These are phyloP conservation scores for Pachyrhizus erosus DNA, from an alignment of 306 rosid species.

Conservation along the genomic window DNA sequence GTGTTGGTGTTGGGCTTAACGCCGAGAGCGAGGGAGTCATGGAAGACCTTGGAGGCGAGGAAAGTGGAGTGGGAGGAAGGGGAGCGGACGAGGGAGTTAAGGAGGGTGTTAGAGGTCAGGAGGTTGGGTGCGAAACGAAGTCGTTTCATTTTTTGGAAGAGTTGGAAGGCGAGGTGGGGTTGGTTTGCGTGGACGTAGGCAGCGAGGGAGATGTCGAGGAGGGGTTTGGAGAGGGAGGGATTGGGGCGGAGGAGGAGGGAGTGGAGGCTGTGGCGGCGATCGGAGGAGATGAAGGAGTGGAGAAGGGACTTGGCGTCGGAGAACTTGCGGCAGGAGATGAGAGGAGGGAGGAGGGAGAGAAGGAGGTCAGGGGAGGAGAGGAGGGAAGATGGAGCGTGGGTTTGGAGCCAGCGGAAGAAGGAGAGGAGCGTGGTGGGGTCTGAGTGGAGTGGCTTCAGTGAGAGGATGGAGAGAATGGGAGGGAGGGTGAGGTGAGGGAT, in stretches of 20 bases:
- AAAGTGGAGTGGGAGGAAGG: constrained; percentile 53
- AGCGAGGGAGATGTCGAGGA: constrained; percentile 72
- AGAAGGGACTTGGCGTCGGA: constrained; percentile 76
- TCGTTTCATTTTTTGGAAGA: constrained; percentile 78
- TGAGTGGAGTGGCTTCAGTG: constrained; percentile 55
- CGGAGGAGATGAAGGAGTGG: constrained; percentile 65
- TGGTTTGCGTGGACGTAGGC: constrained; percentile 65
- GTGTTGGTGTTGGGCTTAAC: constrained; percentile 54
- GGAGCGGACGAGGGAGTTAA: constrained; percentile 61
- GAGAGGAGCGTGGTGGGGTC: constrained; percentile 56
- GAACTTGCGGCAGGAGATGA: constrained; percentile 62
- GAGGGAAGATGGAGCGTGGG: constrained; percentile 57
- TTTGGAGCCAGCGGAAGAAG: constrained; percentile 68
- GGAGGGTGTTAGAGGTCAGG: constrained; percentile 77
- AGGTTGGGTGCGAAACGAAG: constrained; percentile 53
- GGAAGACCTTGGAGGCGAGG: constrained; percentile 52
- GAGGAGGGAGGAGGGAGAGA: constrained; percentile 69
- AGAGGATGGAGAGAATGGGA: constrained; percentile 60
- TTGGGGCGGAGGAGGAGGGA: constrained; percentile 54
- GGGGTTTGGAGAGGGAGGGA: constrained; percentile 41
- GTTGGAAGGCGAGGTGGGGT: constrained; percentile 64
- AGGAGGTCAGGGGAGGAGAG: constrained; percentile 57
- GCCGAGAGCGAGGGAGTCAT: constrained; percentile 56
- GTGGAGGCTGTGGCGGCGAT: constrained; percentile 66
- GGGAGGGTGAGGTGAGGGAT: constrained; percentile 58